Conservation (phyloP, 1,284 basidiomycete genomes). For the Trametes pubescens region DNA sequence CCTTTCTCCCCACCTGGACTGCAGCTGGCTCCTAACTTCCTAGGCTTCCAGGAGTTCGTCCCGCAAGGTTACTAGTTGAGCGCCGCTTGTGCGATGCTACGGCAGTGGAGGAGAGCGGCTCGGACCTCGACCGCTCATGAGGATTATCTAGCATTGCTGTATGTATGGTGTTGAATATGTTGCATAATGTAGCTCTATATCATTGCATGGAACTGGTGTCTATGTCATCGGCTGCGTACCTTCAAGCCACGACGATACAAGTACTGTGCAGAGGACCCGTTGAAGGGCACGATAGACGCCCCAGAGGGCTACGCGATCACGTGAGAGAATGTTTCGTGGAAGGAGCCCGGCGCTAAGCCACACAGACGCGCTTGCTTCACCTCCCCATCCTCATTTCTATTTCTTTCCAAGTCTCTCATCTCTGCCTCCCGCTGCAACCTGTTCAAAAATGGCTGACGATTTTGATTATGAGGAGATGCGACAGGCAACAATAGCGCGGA, state of each 20-base stretch:
- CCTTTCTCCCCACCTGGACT: slow-evolving; percentile 30
- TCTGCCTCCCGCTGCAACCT: not conserved
- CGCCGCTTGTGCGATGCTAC: too few species aligned
- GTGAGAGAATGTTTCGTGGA: slow-evolving; percentile 1
- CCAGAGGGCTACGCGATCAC: slow-evolving; percentile 19
- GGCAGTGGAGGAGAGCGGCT: not conserved
- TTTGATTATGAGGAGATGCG: slow-evolving; percentile 49
- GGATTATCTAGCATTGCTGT: too few species aligned
- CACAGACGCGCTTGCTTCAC: not conserved
- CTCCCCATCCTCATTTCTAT: not conserved
- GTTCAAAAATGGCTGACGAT: not conserved
- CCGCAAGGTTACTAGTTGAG: slow-evolving; percentile 20
- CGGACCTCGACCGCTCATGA: not conserved
- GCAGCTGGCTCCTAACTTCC: slow-evolving; percentile 26
- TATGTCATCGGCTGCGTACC: too few species aligned
- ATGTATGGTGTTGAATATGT: too few species aligned
- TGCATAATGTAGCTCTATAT: too few species aligned
- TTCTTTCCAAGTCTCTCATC: not conserved
- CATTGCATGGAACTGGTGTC: too few species aligned
- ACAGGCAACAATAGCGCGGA: slow-evolving; percentile 57
- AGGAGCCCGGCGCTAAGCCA: not conserved
- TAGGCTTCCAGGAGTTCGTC: slow-evolving; percentile 29
- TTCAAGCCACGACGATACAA: too few species aligned
- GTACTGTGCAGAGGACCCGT: too few species aligned
- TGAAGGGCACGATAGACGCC: too few species aligned